These are phyloP conservation scores for Cystofilobasidium ferigula DNA, from an alignment of 768 basidiomycete species.

Conservation along the genomic window DNA sequence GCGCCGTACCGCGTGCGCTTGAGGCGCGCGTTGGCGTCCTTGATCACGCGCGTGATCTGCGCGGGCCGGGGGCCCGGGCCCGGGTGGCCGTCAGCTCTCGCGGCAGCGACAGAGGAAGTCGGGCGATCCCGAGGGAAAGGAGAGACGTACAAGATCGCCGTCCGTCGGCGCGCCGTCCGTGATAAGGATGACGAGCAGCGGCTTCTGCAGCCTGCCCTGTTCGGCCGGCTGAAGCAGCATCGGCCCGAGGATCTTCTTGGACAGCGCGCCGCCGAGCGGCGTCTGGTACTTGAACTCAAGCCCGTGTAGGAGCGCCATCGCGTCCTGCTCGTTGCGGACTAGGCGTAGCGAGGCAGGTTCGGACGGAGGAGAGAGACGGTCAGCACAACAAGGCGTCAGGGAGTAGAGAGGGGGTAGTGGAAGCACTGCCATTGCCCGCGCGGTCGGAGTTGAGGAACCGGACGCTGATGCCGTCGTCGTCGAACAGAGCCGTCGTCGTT, in stretches of 20 bases:
- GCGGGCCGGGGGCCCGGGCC: conserved; percentile 20
- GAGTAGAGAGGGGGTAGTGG: background rate
- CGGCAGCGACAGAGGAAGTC: background rate
- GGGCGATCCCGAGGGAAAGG: background rate
- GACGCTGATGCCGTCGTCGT: conserved; percentile 35
- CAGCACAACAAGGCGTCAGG: conserved; percentile 28
- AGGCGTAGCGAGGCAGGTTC: conserved; percentile 18
- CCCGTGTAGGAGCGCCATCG: conserved; percentile 23
- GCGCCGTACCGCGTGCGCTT: conserved; percentile 34
- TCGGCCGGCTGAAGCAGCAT: conserved; percentile 36
- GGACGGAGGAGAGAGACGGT: background rate
- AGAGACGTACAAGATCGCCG: background rate
- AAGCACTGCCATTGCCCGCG: conserved; percentile 36
- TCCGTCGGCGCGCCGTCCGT: background rate
- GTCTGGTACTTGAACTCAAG: conserved; percentile 35
- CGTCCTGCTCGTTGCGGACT: conserved; percentile 19
- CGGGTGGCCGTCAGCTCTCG: background rate
- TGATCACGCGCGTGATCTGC: conserved; percentile 13
- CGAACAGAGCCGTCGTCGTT: conserved; percentile 39
- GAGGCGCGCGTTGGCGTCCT: conserved; percentile 34
- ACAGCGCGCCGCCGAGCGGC: conserved; percentile 30
- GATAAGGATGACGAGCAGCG: conserved; percentile 39
- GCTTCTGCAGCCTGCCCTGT: conserved; percentile 37
- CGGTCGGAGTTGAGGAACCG: conserved; percentile 40
- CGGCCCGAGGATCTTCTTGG: conserved; percentile 38